phyloP scores from a whole-genome alignment of 2,329 filamentous ascomycete genomes.

The Verticillium nonalfalfae region DNA sequence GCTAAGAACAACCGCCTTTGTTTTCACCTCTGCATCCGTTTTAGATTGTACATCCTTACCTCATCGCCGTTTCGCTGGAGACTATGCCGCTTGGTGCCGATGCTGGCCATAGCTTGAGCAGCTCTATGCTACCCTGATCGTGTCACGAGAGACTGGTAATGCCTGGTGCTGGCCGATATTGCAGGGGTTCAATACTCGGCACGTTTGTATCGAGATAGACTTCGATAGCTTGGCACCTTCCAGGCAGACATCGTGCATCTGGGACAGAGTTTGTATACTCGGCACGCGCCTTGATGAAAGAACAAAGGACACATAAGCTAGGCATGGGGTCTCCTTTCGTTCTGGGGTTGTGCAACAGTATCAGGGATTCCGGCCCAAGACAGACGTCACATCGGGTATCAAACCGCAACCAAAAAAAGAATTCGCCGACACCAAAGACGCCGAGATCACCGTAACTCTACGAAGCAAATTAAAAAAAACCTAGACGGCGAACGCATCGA shows the following conservation, averaged over 20 bases:
- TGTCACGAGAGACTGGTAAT: not conserved
- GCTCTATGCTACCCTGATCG: not conserved
- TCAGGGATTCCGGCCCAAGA: no score
- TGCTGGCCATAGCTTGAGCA: not conserved
- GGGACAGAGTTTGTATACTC: not conserved
- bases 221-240: not conserved
- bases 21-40: no score
- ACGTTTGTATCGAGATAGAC: not conserved
- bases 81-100: not conserved
- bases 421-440: not conserved
- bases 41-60: not conserved
- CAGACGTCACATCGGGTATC: not conserved
- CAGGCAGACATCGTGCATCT: not conserved
- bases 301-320: no score
- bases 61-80: not conserved
- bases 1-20: no score
- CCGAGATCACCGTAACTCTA: not conserved
- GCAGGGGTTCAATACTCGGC: not conserved
- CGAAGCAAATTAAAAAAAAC: not conserved
- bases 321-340: no score
- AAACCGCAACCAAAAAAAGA: not conserved
- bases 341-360: not conserved
- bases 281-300: not conserved
- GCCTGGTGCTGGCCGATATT: not conserved
- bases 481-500: not conserved